Base-by-base conservation (phyloP, 1,139 yeast species). In the Candida sanyaensis region DNA sequence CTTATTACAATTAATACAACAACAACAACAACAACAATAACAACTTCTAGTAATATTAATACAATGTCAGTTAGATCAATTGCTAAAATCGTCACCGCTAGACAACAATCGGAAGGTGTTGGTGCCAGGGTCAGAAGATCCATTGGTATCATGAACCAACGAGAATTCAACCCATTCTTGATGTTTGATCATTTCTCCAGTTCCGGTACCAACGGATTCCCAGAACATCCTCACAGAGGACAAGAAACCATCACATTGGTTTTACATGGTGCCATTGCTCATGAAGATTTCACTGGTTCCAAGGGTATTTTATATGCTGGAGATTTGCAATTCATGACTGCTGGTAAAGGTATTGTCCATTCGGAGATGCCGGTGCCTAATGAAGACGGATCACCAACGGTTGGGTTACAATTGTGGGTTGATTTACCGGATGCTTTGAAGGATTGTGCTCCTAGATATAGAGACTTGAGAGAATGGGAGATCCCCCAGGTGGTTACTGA, bases 271-370 rank as follows among this genome's bases (percentile, higher is more conserved):
- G 84, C 82, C 42, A 73, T 91, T 67, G 93, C 95, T 28, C 97
- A 91, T 65, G 96, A 89, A 65, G 97, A 91, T 65, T 89, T 90
- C 71, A 88, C 96, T 2, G 97, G 97, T 1, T 74, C 86, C 32
- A 78, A 80, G 49, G 97, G 97, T 47, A 76, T 89, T 21, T 71
- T 91, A 48, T 80, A 82, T 50, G 84, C 91, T 23, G 97, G 97
- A 44, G 97, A 91, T 63, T 73, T 91, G 56, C 97, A 91, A 69
- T 90, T 91, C 64, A 91, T 91, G 96, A 91, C 97, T 48, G 97
- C 97, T 7, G 97, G 97, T 48, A 81, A 78, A 56, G 97, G 96
- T 47, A 82, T 90, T 40, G 90, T 88, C 37, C 96, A 90, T 61
- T 80, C 91, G 5, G 96, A 88, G 61, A 87, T 88, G 83, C 96